A percentile compares a stretch with the other conserved stretches of the same genome.
phyloP scores from a whole-genome alignment of 345 rosid genomes.

The Excoecaria cochinchinensis region DNA sequence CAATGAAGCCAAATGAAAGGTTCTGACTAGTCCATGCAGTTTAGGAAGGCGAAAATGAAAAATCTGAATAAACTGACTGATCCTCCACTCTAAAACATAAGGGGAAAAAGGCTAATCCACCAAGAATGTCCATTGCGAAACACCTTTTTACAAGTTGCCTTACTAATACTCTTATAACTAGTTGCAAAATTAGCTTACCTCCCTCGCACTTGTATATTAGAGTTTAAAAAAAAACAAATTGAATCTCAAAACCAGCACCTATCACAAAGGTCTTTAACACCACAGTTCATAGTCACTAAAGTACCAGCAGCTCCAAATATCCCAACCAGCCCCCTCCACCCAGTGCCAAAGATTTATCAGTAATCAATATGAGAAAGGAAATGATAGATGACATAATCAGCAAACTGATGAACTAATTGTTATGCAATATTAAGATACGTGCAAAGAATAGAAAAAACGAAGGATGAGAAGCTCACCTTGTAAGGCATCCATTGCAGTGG shows the following conservation, averaged over 20 bases:
- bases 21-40: neutral
- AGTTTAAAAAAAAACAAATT: no score
- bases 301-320: no score
- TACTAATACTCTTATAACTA: no score
- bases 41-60: neutral
- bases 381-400: neutral
- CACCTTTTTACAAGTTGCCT: neutral
- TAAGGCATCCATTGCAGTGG: conserved; percentile 65
- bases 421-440: neutral
- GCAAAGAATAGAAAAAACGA: neutral
- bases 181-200: neutral
- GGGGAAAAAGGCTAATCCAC: neutral
- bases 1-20: neutral
- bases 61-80: neutral
- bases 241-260: no score
- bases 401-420: neutral
- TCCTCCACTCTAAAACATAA: neutral
- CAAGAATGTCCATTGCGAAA: neutral
- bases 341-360: neutral
- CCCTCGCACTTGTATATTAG: neutral
- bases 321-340: no score
- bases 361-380: neutral
- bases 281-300: no score
- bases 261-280: no score
- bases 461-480: conserved; percentile 49